Evolutionary conservation across 371 early-diverging fungal genomes (phyloP), one percentile per base, ranked within the genome.

Genomic region (Mortierella sp.): DNA sequence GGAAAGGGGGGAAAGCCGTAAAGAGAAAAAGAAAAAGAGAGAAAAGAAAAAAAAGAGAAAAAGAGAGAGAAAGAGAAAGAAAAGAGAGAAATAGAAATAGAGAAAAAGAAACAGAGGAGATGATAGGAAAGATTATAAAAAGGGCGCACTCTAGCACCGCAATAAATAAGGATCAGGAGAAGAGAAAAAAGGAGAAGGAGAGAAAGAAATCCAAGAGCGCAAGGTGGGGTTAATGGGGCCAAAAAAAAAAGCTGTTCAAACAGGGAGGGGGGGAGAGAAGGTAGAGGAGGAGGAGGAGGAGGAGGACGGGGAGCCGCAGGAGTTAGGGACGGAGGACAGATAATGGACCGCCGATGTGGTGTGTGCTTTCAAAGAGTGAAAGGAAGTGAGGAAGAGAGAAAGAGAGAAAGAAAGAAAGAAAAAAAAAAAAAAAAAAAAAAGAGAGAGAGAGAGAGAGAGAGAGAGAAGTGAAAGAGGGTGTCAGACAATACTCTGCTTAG

Each of bases 11-110:
- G 37, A 47, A 21, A 21, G 65, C 37, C 46, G 58, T 56, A 44
- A 25, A 26, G 46, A 37, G 37, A 15, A 2, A 23, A 60, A 26
- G 53, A 28, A 46, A 15, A 37, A 47, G 46, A 58, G 51, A 30
- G 26, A 64, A 59, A 57, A 57, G 47, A 47, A 53, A 29, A 62
- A 37, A 28, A 28, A 62, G 57, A 26, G 21, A 62, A 57, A 52
- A 57, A 53, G 19, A 44, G 63, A n/a, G 12, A 11, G 46, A n/a
- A 48, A 61, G 59, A 29, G 44, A 58, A 47, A 25, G 23, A 25
- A 19, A 19, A 16, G 57, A 21, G 51, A 45, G 21, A 47, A 16
- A 28, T 4, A 47, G 30, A 26, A 58, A 50, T 28, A 47, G 29
- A 18, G 16, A 47, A 37, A 45, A 25, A 23, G 1, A 19, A 64